A percentile compares a stretch with the other conserved stretches of the same genome.
Conservation (phyloP, 2,329 filamentous ascomycete species). For the Pyrenophora tritici-repentis region DNA sequence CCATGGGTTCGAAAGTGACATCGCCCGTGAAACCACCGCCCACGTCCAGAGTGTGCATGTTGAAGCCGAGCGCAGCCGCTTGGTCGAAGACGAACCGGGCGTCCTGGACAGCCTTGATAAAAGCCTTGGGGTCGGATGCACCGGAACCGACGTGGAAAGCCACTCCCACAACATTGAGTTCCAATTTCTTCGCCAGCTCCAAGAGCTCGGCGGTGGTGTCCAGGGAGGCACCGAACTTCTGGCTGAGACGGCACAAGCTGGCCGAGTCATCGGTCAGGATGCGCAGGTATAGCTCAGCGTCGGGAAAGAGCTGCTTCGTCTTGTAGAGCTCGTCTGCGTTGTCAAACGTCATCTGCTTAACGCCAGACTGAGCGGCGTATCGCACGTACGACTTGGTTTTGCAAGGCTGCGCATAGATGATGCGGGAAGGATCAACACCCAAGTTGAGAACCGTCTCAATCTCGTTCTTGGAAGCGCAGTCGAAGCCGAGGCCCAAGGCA, state of each 20-base stretch:
- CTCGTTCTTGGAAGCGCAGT: constrained; percentile 97
- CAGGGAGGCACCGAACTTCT: constrained; percentile 94
- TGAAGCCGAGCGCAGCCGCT: constrained; percentile 74
- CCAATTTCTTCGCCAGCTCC: constrained; percentile 76
- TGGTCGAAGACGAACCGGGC: constrained; percentile 88
- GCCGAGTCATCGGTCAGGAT: constrained; percentile 96
- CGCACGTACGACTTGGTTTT: constrained; percentile 98
- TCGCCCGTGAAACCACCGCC: constrained; percentile 92
- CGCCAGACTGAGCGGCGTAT: constrained; percentile 80
- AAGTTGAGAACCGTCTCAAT: constrained; percentile 88
- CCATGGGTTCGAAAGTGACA: constrained; percentile 91
- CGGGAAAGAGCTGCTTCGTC: constrained; percentile 88
- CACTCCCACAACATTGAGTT: constrained; percentile 90
- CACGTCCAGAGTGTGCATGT: constrained; percentile 86
- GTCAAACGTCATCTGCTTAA: constrained; percentile 99
- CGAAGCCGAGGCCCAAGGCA: constrained; percentile 89
- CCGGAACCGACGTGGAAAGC: constrained; percentile 98
- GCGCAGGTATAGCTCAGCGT: constrained; percentile 88
- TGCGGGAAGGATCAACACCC: constrained; percentile 83
- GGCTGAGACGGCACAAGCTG: constrained; percentile 89
- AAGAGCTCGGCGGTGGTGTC: constrained; percentile 80
- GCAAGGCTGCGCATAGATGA: constrained; percentile 99
- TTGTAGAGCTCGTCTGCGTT: constrained; percentile 98
- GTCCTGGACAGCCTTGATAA: constrained; percentile 87
- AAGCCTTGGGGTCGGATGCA: constrained; percentile 89